A percentile compares a stretch with the other conserved stretches of the same genome.
phyloP scores from a whole-genome alignment of 164 flowering plant species.

The Umbellularia californica region DNA sequence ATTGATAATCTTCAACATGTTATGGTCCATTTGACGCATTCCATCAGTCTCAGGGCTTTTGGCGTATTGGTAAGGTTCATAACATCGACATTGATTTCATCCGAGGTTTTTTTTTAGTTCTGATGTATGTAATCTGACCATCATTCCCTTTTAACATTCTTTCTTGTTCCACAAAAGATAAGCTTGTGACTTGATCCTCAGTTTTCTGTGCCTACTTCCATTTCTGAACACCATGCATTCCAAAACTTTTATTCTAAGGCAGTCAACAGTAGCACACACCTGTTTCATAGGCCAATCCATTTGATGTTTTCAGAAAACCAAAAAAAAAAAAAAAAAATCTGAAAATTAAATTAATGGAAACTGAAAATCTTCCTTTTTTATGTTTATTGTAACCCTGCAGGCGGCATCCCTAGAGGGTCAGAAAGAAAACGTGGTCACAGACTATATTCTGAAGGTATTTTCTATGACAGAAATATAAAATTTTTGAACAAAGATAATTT shows the following conservation, averaged over 20 bases:
- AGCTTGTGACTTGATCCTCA: background rate
- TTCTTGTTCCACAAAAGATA: too few relatives aligned
- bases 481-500: background rate
- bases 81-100: too few relatives aligned
- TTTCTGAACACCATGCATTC: background rate
- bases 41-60: too few relatives aligned
- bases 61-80: too few relatives aligned
- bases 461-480: background rate
- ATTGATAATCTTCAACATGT: too few relatives aligned
- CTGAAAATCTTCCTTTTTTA: background rate
- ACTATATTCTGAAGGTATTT: conserved; percentile 61
- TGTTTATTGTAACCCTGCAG: conserved; percentile 28
- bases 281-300: background rate
- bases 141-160: too few relatives aligned
- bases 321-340: background rate
- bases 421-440: conserved; percentile 56
- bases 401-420: conserved; percentile 64
- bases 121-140: too few relatives aligned
- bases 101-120: too few relatives aligned
- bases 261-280: background rate
- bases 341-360: background rate
- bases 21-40: too few relatives aligned
- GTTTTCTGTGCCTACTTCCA: background rate
- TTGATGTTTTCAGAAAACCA: background rate
- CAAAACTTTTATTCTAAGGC: background rate